phyloP scores from a whole-genome alignment of 1,284 basidiomycete genomes.

The Termitomyces sp. region DNA sequence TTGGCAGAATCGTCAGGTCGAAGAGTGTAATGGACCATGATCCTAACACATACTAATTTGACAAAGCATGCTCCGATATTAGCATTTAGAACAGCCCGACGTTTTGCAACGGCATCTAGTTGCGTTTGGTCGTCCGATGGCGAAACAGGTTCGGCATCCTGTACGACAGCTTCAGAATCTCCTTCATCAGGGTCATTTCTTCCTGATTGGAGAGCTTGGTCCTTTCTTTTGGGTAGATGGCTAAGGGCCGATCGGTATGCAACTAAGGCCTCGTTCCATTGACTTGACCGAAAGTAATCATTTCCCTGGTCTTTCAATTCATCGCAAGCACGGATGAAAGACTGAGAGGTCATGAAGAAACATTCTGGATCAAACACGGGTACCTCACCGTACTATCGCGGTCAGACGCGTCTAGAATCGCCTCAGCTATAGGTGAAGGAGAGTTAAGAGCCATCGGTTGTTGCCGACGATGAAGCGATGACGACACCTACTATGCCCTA shows the following conservation, averaged over 20 bases:
- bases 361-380: neutral
- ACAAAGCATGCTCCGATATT: slow-evolving; percentile 81
- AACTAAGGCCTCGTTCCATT: slow-evolving; percentile 63
- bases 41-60: slow-evolving; percentile 54
- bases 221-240: slow-evolving; percentile 39
- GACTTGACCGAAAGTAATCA: slow-evolving; percentile 31
- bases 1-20: slow-evolving; percentile 25
- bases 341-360: slow-evolving; percentile 24
- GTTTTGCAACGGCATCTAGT: slow-evolving; percentile 46
- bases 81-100: slow-evolving; percentile 65
- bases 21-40: neutral
- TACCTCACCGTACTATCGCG: slow-evolving; percentile 9
- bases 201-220: slow-evolving; percentile 7
- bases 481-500: neutral
- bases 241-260: slow-evolving; percentile 57
- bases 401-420: neutral
- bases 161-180: slow-evolving; percentile 1
- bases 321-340: slow-evolving; percentile 44
- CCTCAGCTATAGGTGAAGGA: slow-evolving; percentile 6
- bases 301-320: slow-evolving; percentile 50
- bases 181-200: slow-evolving; percentile 1
- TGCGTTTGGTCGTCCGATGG: slow-evolving; percentile 8
- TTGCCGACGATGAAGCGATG: slow-evolving; percentile 1
- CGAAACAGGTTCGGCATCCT: neutral
- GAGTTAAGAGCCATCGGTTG: slow-evolving; percentile 15